phyloP scores from a whole-genome alignment of 306 rosid genomes.

The Dryas octopetala region DNA sequence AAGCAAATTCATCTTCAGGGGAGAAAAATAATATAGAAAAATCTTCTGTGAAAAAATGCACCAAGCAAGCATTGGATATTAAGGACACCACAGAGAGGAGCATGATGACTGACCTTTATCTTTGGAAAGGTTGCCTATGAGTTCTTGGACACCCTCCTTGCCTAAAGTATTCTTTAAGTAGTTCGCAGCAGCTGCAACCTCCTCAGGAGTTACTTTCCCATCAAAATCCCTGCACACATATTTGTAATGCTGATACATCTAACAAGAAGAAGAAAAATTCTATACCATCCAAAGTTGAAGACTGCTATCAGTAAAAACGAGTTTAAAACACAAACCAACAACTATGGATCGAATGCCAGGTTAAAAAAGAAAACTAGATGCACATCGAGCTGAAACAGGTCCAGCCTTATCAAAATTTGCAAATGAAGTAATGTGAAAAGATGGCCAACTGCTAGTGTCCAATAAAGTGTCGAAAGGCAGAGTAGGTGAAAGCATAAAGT shows the following conservation, averaged over 20 bases:
- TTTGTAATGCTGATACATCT: background rate
- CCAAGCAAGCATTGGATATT: background rate
- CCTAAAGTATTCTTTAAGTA: slow-evolving; percentile 85
- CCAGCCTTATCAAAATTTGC: no score
- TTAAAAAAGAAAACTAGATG: no score
- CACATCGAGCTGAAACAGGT: no score
- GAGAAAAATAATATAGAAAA: no score
- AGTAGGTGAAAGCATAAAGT: no score
- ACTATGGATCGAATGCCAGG: background rate
- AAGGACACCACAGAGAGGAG: background rate
- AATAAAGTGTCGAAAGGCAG: no score
- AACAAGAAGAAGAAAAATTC: background rate
- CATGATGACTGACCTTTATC: slow-evolving; percentile 55
- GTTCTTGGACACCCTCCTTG: slow-evolving; percentile 94
- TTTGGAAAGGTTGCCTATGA: slow-evolving; percentile 83
- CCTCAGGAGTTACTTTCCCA: slow-evolving; percentile 96
- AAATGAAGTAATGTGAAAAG: no score
- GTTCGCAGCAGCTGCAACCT: slow-evolving; percentile 92
- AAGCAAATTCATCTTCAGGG: no score
- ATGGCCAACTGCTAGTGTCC: no score
- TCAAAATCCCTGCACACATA: slow-evolving; percentile 74
- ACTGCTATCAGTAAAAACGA: background rate
- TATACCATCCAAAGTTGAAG: background rate
- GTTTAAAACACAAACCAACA: background rate
- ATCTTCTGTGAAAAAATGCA: no score